Base-by-base conservation (phyloP, 164 flowering plant species). In the Liriodendron chinense region DNA sequence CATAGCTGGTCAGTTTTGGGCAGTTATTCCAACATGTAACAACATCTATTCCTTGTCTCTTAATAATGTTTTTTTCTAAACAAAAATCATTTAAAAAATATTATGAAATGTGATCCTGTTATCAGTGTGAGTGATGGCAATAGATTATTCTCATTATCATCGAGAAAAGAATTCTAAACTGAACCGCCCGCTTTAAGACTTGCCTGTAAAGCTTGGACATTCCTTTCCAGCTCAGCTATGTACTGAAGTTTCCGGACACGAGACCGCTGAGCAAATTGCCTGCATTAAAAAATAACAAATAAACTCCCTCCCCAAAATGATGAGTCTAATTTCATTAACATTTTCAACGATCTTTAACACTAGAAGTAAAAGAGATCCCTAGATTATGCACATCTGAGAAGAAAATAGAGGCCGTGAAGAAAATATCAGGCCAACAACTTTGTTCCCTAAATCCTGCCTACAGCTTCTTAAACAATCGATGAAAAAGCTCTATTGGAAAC, bases 231-330 rank as follows among this genome's bases (percentile, higher is more conserved):
- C 83, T 96, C 96, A 76, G 97, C 94, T 74, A 96, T 96, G 88
- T 94, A 92, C 77, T 96, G 98, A 87, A 96, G 99, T 78, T 96
- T 96, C 59, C 97, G 89, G 23, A 94, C 98, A 76, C 99, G 84
- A 50, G 99, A 94, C 3, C 96, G 90, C 80, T 94, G 99, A 75
- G 98, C 99, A 81, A 89, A 91, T 88, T 92, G 94, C 88, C 99
- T 94, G 88, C 82, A 86, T 71, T 2, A 72, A 23, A 79, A 34
- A 65, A 59, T 20, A 16, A 10, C 13, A 12, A 53, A 53, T 53
- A 53, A 53, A 16, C 18, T 53, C 59, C 59, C 59, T 53, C 43
- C 43, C 43, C 16, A 16, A 7, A 53, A 12, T 53, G 59, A 53
- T 16, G 18, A 12, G 59, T 53, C 18, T 53, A 10, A 16, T 53